A percentile compares a stretch with the other conserved stretches of the same genome.
Conservation (phyloP, 805 yeast species). For the Sugiyamaella boreocaroliniensis region DNA sequence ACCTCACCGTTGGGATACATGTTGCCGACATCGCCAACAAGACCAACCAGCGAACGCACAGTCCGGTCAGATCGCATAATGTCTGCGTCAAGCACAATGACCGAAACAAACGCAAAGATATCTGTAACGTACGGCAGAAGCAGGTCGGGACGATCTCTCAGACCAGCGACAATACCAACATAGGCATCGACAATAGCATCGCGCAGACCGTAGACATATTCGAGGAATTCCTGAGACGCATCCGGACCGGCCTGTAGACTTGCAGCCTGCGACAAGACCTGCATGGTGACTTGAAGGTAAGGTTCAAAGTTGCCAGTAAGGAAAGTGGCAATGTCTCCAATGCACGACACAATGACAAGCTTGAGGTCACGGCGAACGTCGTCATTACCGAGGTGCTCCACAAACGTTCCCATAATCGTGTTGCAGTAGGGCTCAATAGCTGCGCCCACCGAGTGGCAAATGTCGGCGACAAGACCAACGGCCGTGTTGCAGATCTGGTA, state of each 20-base stretch:
- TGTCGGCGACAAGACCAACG: slow-evolving; percentile 91
- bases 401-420: slow-evolving; percentile 77
- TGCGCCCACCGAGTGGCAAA: slow-evolving; percentile 78
- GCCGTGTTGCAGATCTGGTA: slow-evolving; percentile 83
- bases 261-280: slow-evolving; percentile 43
- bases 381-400: slow-evolving; percentile 59
- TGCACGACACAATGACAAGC: slow-evolving; percentile 83
- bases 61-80: slow-evolving; percentile 61
- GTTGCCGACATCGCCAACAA: slow-evolving; percentile 87
- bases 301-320: slow-evolving; percentile 72
- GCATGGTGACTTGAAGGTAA: slow-evolving; percentile 74
- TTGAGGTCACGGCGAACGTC: slow-evolving; percentile 72
- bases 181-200: slow-evolving; percentile 94
- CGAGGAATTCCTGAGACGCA: slow-evolving; percentile 64
- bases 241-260: slow-evolving; percentile 35
- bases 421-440: slow-evolving; percentile 67
- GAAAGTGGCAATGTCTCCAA: slow-evolving; percentile 92
- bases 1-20: slow-evolving; percentile 77
- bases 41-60: slow-evolving; percentile 78
- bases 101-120: slow-evolving; percentile 62
- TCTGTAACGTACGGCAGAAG: slow-evolving; percentile 59
- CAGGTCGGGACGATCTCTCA: slow-evolving; percentile 59
- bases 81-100: slow-evolving; percentile 52
- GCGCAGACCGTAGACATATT: slow-evolving; percentile 62
- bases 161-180: slow-evolving; percentile 92